phyloP scores from a whole-genome alignment of 306 rosid genomes.

The Medicago arabica region DNA sequence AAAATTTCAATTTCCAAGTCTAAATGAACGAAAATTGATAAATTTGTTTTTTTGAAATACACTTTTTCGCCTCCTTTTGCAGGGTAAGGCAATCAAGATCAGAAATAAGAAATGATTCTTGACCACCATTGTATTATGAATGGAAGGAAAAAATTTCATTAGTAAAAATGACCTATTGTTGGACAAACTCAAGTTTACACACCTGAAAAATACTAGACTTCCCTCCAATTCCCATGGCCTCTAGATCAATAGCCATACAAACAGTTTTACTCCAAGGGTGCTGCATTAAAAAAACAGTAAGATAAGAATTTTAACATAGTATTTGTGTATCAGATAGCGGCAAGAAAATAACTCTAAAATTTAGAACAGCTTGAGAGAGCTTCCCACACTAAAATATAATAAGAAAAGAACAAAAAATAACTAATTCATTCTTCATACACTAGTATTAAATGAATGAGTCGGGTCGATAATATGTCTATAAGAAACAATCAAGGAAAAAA shows the following conservation, averaged over 20 bases:
- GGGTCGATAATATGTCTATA: not conserved
- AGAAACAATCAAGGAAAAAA: not conserved
- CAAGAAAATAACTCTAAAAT: constrained; percentile 9
- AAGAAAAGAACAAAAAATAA: constrained; percentile 14
- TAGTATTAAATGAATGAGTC: not conserved
- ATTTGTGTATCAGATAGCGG: constrained; percentile 21
- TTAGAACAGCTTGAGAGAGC: constrained; percentile 22
- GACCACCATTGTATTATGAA: constrained; percentile 10
- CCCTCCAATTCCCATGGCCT: constrained; percentile 99
- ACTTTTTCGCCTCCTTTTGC: constrained; percentile 10
- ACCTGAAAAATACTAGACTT: constrained; percentile 96
- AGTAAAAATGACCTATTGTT: constrained; percentile 2
- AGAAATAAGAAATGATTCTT: constrained; percentile 18
- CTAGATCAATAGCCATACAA: constrained; percentile 88
- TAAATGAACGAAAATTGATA: constrained; percentile 4
- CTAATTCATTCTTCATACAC: not conserved
- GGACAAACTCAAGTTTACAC: constrained; percentile 34
- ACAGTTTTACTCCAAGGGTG: constrained; percentile 88
- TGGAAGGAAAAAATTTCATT: constrained; percentile 12
- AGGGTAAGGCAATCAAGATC: constrained; percentile 16
- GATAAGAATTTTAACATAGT: not conserved
- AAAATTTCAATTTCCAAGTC: constrained; percentile 1
- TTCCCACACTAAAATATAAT: not conserved
- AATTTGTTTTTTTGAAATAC: constrained; percentile 19
- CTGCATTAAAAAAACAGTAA: constrained; percentile 56